Evolutionary conservation across 371 early-diverging fungal species (phyloP).

Genomic region (Thermomucor indicae-seudaticae): DNA sequence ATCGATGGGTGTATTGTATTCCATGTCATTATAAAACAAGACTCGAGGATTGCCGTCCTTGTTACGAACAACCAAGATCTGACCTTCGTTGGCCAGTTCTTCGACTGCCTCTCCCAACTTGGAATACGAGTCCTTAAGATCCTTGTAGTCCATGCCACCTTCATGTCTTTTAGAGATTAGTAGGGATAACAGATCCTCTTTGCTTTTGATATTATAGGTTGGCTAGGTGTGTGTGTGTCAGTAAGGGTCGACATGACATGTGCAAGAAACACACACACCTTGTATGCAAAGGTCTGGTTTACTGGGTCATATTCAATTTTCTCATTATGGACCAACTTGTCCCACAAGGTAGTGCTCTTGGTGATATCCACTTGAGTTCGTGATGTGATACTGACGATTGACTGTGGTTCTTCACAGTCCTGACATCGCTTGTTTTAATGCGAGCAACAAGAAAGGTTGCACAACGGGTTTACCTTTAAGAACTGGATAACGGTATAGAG

Average conservation of each 20-base stretch:
- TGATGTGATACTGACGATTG: constrained; percentile 57
- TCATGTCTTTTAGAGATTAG: constrained; percentile 54
- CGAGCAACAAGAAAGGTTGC: too few relatives aligned
- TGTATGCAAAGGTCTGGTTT: constrained; percentile 65
- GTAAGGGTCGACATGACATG: neutral
- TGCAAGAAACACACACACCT: constrained; percentile 26
- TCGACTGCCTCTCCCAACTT: constrained; percentile 65
- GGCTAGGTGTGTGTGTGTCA: constrained; percentile 43
- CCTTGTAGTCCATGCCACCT: constrained; percentile 78
- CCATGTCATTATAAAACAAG: constrained; percentile 67
- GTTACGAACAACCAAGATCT: constrained; percentile 70
- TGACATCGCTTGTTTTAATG: constrained; percentile 22
- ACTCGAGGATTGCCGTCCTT: constrained; percentile 74
- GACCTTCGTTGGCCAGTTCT: constrained; percentile 65
- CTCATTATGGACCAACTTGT: constrained; percentile 56
- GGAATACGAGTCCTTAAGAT: constrained; percentile 77
- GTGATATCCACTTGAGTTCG: constrained; percentile 58
- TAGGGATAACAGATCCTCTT: constrained; percentile 68
- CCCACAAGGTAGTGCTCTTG: constrained; percentile 52
- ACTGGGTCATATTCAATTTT: constrained; percentile 61
- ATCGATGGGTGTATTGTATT: constrained; percentile 61
- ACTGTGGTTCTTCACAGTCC: constrained; percentile 61
- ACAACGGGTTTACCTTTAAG: constrained; percentile 38
- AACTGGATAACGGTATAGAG: constrained; percentile 56
- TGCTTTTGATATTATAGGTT: constrained; percentile 68